Base-by-base conservation (phyloP, 805 yeast species). In the Wickerhamiella spandovensis region DNA sequence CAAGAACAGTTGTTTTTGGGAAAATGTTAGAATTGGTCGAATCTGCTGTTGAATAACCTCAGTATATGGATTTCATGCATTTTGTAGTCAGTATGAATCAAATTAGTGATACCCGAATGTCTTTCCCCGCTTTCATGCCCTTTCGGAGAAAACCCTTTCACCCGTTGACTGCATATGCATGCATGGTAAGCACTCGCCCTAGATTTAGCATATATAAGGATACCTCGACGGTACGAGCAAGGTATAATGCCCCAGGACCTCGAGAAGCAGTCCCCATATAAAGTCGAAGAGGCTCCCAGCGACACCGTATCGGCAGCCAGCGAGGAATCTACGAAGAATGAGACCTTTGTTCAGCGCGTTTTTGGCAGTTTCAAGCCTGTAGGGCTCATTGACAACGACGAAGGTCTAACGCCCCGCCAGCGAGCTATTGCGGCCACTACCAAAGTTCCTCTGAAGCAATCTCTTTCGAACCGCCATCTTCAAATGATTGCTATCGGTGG, bases 401-500 rank as follows among this genome's bases (percentile, higher is more conserved):
- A 41, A 28, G 41, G 23, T 42, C 20, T 54, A 43, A 46, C 69
- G 35, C 46, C 43, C 10, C 43, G 24, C 13, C 54, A 73, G 67
- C 57, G 69, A 6, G 54, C 54, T 53, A 79, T 78, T n/a, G 52
- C 52, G 8, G 48, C 50, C 15, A 65, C 76, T 5, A 74, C 76
- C 28, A 67, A 68, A 48, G 63, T 75, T 2, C 76, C 74, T 3
- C 61, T 73, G 61, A 65, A 72, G 42, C 68, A 82, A 55, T 62
- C 72, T 12, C 69, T 72, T 48, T 65, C 64, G 56, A 59, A 69
- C 10, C 72, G 88, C 60, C 88, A 82, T 64, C 68, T 82, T 59
- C 77, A 80, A 54, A 77, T 83, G 82, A 81, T 82, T 57, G 81
- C 86, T 39, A 72, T 82, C 42, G 85, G 85, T 35, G 82, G 85